Evolutionary conservation across 2,329 filamentous ascomycete species (phyloP), one percentile per base, ranked within the genome.

Genomic region (Colletotrichum cordylinicola): DNA sequence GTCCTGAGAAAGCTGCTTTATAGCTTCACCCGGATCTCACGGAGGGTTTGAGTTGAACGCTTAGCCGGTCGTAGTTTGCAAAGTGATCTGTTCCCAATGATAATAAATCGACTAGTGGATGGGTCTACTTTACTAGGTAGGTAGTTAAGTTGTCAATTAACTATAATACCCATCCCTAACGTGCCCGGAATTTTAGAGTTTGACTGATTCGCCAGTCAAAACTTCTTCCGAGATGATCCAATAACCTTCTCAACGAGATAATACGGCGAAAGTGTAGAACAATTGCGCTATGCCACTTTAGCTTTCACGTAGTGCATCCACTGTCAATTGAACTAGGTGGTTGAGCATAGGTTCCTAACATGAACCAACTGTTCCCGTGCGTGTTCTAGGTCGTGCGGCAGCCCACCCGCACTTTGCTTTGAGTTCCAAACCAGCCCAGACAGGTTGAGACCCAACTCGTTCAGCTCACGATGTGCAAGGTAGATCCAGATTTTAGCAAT

Each of bases 181-280:
- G 43, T 48, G 12, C 3, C n/a, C n/a, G n/a, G 0, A 48, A 48
- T 48, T 48, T 21, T 48, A 21, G 3, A 48, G 18, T 48, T 21
- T 12, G 21, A 48, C 18, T n/a, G 21, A 13, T 48, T 21, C n/a
- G 43, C n/a, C n/a, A 10, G 9, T 13, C 21, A 13, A 48, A n/a
- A 48, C 43, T 48, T 48, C 6, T 48, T 48, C n/a, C 43, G 43
- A 21, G 2, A 48, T 48, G 10, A 48, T 13, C 43, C 43, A 48
- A 4, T 12, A 33, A 33, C n/a, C 3, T 48, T 10, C 12, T 4
- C 10, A 48, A 21, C 2, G 16, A 0, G 3, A 48, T 0, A 21
- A 48, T 48, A n/a, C n/a, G 43, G 43, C 18, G 43, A 48, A 21
- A 18, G 39, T 12, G 39, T 12, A 43, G 12, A 48, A 8, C 10